Base-by-base conservation (phyloP, 257 asterid genomes). In the Capsicum chinense region DNA sequence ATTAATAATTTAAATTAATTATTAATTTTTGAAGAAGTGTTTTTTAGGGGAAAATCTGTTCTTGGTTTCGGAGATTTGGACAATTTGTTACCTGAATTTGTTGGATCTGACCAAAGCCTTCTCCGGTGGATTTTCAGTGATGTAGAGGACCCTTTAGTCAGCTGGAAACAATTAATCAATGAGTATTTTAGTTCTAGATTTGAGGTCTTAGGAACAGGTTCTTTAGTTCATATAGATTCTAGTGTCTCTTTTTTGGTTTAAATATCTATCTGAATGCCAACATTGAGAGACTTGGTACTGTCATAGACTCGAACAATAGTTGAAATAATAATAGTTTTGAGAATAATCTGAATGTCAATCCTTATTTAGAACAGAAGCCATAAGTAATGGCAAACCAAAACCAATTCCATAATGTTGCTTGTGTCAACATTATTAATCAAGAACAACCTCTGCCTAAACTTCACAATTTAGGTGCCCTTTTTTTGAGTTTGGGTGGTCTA, bases 21-120 rank as follows among this genome's bases (percentile, higher is more conserved):
- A 26, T 26, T 26, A 26, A 26, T 26, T 1, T 26, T 26, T 26
- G 2, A 26, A 26, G 33, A 1, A 1, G 33, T 26, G 33, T 26
- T 26, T 26, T 26, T 26, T 26, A 1, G 33, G 33, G 92, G 85
- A 87, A 90, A 84, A 79, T 84, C 50, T 56, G 88, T 48, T 85
- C 84, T 91, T 84, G 94, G 88, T 26, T 82, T 88, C 79, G 91
- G 86, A 68, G 92, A 88, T 79, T 90, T 87, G 91, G 93, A 88
- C 81, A 86, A 70, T 60, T 73, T 88, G 44, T 80, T 90, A 71
- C 80, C 92, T 60, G 94, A 89, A 81, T 83, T 90, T 69, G 84
- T 64, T 0, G 90, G 84, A 19, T 84, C 87, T 39, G 91, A 90
- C 84, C 90, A 84, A 79, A 68, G 88, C 62, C 85, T 86, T 80